A percentile compares a stretch with the other conserved stretches of the same genome.
phyloP scores from a whole-genome alignment of 257 asterid species.

The Salvia splendens region DNA sequence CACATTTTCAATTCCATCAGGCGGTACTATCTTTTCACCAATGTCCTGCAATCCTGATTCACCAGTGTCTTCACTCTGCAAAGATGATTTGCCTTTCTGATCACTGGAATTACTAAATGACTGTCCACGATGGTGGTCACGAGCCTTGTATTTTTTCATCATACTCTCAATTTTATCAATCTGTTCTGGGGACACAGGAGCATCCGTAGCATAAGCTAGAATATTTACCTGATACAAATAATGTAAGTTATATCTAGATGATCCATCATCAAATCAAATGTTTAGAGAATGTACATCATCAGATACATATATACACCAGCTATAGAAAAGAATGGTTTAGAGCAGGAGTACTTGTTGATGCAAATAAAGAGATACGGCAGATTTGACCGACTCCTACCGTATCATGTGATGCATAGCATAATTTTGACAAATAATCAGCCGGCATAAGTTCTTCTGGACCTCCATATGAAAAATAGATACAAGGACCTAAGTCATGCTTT shows the following conservation, averaged over 20 bases:
- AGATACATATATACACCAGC: slow-evolving; percentile 17
- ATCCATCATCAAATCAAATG: slow-evolving; percentile 3
- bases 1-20: slow-evolving; percentile 52
- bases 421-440: slow-evolving; percentile 67
- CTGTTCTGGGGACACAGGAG: slow-evolving; percentile 70
- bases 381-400: slow-evolving; percentile 49
- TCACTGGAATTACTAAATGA: slow-evolving; percentile 56
- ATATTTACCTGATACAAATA: slow-evolving; percentile 76
- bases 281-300: slow-evolving; percentile 19
- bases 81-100: slow-evolving; percentile 71
- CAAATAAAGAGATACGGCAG: slow-evolving; percentile 26
- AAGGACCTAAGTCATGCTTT: slow-evolving; percentile 81
- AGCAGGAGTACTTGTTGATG: slow-evolving; percentile 5
- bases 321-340: slow-evolving; percentile 10
- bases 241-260: slow-evolving; percentile 30
- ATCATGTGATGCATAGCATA: slow-evolving; percentile 82
- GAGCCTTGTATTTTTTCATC: slow-evolving; percentile 55
- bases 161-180: slow-evolving; percentile 54
- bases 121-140: slow-evolving; percentile 42
- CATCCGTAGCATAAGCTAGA: slow-evolving; percentile 85
- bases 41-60: slow-evolving; percentile 72
- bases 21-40: slow-evolving; percentile 47
- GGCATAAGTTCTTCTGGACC: slow-evolving; percentile 69
- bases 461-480: slow-evolving; percentile 74
- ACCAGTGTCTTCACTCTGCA: slow-evolving; percentile 71